Conservation (phyloP, 1,284 basidiomycete genomes). For the Ceratobasidium theobromae region DNA sequence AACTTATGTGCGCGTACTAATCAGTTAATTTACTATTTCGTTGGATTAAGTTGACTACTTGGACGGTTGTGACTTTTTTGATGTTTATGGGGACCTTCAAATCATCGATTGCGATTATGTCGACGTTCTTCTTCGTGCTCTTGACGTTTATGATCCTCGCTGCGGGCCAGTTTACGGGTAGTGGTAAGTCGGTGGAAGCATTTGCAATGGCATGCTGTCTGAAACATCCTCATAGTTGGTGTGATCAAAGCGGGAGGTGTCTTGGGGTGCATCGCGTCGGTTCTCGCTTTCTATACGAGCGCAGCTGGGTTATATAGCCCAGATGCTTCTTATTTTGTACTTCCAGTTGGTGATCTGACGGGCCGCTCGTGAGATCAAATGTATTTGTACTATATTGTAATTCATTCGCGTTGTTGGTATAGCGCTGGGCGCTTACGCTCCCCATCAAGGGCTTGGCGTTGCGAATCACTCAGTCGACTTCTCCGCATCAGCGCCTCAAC, state of each 20-base stretch:
- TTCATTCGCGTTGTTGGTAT: too few relatives aligned
- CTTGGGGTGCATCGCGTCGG: constrained; percentile 67
- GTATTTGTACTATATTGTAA: too few relatives aligned
- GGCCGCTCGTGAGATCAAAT: not conserved
- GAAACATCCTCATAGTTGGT: not conserved
- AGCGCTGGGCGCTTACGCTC: too few relatives aligned
- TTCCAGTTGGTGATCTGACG: constrained; percentile 27
- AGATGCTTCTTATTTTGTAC: constrained; percentile 41
- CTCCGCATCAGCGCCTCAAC: too few relatives aligned
- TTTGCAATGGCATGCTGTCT: not conserved
- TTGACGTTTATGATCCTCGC: constrained; percentile 44
- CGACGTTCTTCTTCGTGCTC: constrained; percentile 49
- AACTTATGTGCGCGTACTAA: not conserved
- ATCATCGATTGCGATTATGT: constrained; percentile 41
- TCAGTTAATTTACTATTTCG: too few relatives aligned
- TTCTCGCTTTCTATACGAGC: constrained; percentile 68
- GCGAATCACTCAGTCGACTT: too few relatives aligned
- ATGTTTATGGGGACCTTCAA: constrained; percentile 42
- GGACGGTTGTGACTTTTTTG: constrained; percentile 39
- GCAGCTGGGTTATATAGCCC: constrained; percentile 59
- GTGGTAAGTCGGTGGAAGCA: not conserved
- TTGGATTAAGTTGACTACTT: constrained; percentile 24
- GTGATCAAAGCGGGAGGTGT: constrained; percentile 67
- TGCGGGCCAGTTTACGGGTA: constrained; percentile 34
- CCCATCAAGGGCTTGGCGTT: too few relatives aligned